These are phyloP conservation scores for Piper betle DNA, from an alignment of 164 flowering plant species.

Conservation along the genomic window DNA sequence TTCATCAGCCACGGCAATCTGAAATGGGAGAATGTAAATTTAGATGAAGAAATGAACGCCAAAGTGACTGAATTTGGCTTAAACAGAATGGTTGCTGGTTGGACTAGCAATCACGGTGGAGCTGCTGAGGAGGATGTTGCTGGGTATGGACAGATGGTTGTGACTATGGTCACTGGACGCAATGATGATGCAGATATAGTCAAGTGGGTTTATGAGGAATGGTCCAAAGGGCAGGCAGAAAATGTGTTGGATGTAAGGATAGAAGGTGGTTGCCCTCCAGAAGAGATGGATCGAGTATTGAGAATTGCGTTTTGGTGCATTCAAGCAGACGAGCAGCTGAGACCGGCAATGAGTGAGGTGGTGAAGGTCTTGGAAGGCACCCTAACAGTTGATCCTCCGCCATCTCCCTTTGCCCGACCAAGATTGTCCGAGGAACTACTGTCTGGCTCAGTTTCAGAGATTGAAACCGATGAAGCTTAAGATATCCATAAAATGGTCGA, in stretches of 20 bases:
- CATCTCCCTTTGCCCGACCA: constrained; percentile 28
- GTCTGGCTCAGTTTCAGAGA: constrained; percentile 2
- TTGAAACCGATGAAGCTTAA: background rate
- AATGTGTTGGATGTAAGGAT: constrained; percentile 25
- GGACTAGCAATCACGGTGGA: background rate
- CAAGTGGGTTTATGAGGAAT: constrained; percentile 36
- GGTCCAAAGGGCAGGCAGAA: constrained; percentile 25
- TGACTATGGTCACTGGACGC: constrained; percentile 30
- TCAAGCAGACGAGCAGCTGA: constrained; percentile 31
- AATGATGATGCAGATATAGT: constrained; percentile 10
- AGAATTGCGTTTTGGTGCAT: constrained; percentile 70
- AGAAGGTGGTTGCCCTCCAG: constrained; percentile 15
- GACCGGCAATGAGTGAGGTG: constrained; percentile 71
- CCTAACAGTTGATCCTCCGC: constrained; percentile 55
- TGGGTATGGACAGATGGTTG: constrained; percentile 45
- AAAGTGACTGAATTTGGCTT: constrained; percentile 55
- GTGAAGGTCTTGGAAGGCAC: constrained; percentile 58
- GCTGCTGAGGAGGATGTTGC: constrained; percentile 39
- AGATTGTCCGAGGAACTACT: constrained; percentile 1
- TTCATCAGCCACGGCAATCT: constrained; percentile 57
- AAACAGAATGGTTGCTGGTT: constrained; percentile 7
- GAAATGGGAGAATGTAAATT: constrained; percentile 45
- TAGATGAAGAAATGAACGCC: constrained; percentile 42
- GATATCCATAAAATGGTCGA: background rate
- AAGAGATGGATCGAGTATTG: constrained; percentile 38